Conservation (phyloP, 139 green algal species). For the Ulvella scutata region DNA sequence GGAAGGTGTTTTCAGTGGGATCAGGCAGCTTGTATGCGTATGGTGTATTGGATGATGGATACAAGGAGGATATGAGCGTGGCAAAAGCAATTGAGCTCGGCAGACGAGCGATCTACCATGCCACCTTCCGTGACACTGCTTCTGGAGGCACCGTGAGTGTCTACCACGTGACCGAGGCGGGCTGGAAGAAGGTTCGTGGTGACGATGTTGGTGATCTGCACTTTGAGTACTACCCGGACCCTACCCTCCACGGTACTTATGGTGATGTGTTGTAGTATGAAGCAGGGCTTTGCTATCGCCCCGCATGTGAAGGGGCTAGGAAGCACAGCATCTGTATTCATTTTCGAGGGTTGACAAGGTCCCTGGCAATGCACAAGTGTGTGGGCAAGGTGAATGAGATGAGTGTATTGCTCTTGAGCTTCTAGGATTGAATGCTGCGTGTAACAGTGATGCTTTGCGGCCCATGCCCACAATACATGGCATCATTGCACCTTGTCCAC, state of each 20-base stretch:
- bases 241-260: constrained; percentile 21
- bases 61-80: constrained; percentile 73
- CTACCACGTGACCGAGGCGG: constrained; percentile 89
- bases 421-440: no score
- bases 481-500: no score
- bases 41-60: constrained; percentile 88
- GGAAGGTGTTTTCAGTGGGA: constrained; percentile 88
- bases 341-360: no score
- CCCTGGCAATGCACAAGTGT: no score
- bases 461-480: no score
- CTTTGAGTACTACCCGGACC: constrained; percentile 78
- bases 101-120: constrained; percentile 92
- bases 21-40: constrained; percentile 95
- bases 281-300: no score
- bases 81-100: constrained; percentile 91
- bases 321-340: no score
- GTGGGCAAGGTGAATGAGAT: no score
- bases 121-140: constrained; percentile 92
- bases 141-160: constrained; percentile 91
- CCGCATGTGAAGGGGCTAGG: no score
- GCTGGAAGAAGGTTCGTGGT: constrained; percentile 94
- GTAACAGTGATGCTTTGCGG: no score
- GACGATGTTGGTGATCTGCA: constrained; percentile 92
- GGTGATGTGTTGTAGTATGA: constrained; percentile 22
- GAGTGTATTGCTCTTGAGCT: no score